Percentiles rank a stretch among this genome's conserved stretches.
Conservation (phyloP, 2,329 filamentous ascomycete species). For the Amylocarpus encephaloides region DNA sequence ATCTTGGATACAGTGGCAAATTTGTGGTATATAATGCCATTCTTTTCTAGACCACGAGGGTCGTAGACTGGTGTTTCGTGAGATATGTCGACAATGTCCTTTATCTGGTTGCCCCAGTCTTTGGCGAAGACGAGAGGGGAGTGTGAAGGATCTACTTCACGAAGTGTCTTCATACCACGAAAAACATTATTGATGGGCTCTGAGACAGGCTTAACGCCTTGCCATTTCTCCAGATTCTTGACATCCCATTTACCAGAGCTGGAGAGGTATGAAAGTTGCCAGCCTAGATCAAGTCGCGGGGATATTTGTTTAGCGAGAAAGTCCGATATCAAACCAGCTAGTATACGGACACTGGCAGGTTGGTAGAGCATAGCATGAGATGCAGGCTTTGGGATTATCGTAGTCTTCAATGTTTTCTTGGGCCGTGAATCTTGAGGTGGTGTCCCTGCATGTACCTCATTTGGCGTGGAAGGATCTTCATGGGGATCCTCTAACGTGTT, state of each 20-base stretch:
- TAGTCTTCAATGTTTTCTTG: conserved; percentile 55
- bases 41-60: conserved; percentile 59
- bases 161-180: conserved; percentile 85
- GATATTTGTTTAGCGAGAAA: conserved; percentile 74
- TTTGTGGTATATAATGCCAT: conserved; percentile 70
- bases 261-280: conserved; percentile 85
- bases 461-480: conserved; percentile 42
- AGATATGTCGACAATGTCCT: conserved; percentile 81
- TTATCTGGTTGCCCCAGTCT: conserved; percentile 60
- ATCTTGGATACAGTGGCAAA: conserved; percentile 90
- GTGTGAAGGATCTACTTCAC: conserved; percentile 80
- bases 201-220: conserved; percentile 70
- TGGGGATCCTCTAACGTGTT: conserved; percentile 34
- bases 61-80: conserved; percentile 90
- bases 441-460: conserved; percentile 37
- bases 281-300: conserved; percentile 70
- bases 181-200: conserved; percentile 73
- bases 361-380: conserved; percentile 81
- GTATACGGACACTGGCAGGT: conserved; percentile 64
- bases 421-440: conserved; percentile 45
- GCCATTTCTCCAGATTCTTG: conserved; percentile 92
- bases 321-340: conserved; percentile 75
- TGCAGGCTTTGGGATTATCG: conserved; percentile 68
- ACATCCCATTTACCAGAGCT: conserved; percentile 96
- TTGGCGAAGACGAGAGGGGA: conserved; percentile 66